These are phyloP conservation scores for Osmanthus fragrans DNA, from an alignment of 257 asterid species.

Conservation along the genomic window DNA sequence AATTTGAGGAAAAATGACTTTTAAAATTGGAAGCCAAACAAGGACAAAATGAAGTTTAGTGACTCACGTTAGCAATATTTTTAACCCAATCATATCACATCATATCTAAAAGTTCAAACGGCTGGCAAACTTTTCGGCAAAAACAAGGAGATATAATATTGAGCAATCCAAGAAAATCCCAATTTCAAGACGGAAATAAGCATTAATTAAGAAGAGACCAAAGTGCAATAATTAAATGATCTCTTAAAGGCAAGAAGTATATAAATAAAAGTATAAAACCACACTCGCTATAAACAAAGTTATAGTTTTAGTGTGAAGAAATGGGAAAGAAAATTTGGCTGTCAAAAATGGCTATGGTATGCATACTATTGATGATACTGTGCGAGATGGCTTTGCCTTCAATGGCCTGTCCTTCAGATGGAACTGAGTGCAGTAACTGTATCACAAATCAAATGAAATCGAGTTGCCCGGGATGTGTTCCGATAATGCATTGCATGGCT, in stretches of 20 bases:
- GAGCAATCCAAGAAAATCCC: conserved; percentile 62
- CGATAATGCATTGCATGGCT: conserved; percentile 75
- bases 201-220: conserved; percentile 23
- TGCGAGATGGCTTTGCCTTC: conserved; percentile 28
- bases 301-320: neutral
- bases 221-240: neutral
- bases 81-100: neutral
- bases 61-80: neutral
- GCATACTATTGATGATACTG: conserved; percentile 26
- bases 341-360: conserved; percentile 5
- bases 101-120: too few species aligned
- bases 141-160: conserved; percentile 49
- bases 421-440: conserved; percentile 60
- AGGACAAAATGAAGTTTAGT: too few species aligned
- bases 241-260: neutral
- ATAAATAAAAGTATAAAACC: neutral
- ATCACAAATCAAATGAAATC: conserved; percentile 47
- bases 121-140: conserved; percentile 4
- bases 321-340: conserved; percentile 16
- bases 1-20: too few species aligned
- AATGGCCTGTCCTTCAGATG: conserved; percentile 51
- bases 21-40: too few species aligned
- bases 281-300: neutral
- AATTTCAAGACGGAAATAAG: conserved; percentile 17
- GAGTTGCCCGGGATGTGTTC: conserved; percentile 68